A percentile compares a stretch with the other conserved stretches of the same genome.
These are phyloP conservation scores for Diaporthe aspalathi DNA, from an alignment of 2,329 filamentous ascomycete species.

Conservation along the genomic window DNA sequence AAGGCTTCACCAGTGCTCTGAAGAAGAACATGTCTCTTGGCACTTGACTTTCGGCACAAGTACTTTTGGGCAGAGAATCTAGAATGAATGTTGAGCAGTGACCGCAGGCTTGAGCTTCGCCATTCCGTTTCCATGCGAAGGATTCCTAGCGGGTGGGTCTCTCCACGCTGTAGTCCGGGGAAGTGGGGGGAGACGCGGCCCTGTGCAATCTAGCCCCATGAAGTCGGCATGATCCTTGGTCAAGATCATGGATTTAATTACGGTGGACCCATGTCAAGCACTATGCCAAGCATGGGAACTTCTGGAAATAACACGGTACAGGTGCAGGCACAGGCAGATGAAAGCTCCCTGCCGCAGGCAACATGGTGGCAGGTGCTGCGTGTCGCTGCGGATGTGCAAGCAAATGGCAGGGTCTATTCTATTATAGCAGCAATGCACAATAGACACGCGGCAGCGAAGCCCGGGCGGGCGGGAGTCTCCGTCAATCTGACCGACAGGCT, in stretches of 20 bases:
- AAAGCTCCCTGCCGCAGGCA: neutral
- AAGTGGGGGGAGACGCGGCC: neutral
- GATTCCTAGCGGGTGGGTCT: neutral
- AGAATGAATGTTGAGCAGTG: neutral
- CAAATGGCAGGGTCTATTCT: neutral
- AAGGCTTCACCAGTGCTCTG: neutral
- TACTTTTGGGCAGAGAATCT: neutral
- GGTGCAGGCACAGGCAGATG: neutral
- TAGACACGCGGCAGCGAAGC: neutral
- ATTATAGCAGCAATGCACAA: no score
- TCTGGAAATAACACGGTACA: neutral
- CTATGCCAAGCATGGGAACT: neutral
- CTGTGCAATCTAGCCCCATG: neutral
- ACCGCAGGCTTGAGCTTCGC: neutral
- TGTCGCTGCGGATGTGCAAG: neutral
- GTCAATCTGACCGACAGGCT: neutral
- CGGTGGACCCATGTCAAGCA: neutral
- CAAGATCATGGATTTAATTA: neutral
- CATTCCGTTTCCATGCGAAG: neutral
- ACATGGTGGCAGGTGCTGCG: neutral
- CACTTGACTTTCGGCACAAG: neutral
- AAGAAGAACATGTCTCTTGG: neutral
- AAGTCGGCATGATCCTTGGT: neutral
- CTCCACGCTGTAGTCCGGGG: neutral
- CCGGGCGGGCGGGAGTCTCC: neutral